Conservation (phyloP, 331 rosid species). For the Acacia pycnantha region DNA sequence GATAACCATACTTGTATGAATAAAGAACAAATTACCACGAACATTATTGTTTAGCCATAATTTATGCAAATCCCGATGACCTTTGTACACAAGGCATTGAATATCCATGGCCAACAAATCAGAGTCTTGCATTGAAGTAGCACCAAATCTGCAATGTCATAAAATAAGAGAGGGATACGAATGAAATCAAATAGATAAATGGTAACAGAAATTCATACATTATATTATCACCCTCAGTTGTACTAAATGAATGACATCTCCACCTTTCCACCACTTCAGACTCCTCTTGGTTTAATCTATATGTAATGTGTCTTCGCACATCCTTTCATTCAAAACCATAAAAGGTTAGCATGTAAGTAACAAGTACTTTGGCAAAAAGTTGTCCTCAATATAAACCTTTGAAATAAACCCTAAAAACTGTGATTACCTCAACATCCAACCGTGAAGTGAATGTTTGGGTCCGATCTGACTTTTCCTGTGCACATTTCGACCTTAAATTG, state of each 20-base stretch:
- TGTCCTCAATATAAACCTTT: neutral
- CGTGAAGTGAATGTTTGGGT: neutral
- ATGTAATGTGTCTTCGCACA: slow-evolving; percentile 8
- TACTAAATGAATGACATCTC: slow-evolving; percentile 1
- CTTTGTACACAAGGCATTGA: slow-evolving; percentile 17
- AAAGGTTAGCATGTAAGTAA: neutral
- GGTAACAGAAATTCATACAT: neutral
- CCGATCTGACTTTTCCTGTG: neutral
- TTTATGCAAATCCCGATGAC: neutral
- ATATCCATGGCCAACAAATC: neutral
- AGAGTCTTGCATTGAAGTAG: neutral
- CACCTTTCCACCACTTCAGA: slow-evolving; percentile 7
- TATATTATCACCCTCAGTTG: neutral
- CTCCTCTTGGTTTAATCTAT: slow-evolving; percentile 3
- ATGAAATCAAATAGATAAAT: neutral
- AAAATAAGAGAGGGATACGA: neutral
- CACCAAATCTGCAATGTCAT: slow-evolving; percentile 2
- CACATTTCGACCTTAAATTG: neutral
- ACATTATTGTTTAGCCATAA: slow-evolving; percentile 16
- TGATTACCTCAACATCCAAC: slow-evolving; percentile 1
- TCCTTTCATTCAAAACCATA: neutral
- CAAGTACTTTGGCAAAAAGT: neutral
- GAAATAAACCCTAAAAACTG: neutral
- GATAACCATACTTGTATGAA: neutral
- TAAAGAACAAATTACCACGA: neutral